Percentiles rank a stretch among this genome's conserved stretches.
Conservation (phyloP, 2,329 filamentous ascomycete species). For the Epicoccum sorghinum region DNA sequence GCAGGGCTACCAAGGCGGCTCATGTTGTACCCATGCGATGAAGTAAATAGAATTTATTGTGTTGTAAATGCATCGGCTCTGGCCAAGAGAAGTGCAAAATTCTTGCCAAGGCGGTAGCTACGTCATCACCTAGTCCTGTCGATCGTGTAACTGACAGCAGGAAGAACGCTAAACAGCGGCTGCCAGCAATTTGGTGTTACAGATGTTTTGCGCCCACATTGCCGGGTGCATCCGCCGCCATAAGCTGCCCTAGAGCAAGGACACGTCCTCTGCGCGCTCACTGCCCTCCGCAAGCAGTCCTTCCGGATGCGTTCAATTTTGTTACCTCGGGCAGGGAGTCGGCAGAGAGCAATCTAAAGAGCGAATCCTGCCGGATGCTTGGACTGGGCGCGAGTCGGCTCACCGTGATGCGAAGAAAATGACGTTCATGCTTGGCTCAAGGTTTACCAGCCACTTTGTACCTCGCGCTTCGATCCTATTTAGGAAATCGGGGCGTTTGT, state of each 20-base stretch:
- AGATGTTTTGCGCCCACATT: not conserved
- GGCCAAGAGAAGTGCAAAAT: too few relatives aligned
- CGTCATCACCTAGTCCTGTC: slow-evolving; percentile 19
- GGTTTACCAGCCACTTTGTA: slow-evolving; percentile 13
- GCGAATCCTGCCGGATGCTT: not conserved
- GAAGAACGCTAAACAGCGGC: slow-evolving; percentile 1
- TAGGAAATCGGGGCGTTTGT: slow-evolving; percentile 7
- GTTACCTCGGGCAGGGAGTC: slow-evolving; percentile 17
- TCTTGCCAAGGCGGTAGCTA: slow-evolving; percentile 17
- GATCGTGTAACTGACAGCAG: slow-evolving; percentile 20
- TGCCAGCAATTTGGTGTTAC: slow-evolving; percentile 11
- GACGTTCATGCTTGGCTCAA: slow-evolving; percentile 10
- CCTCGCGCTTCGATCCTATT: slow-evolving; percentile 16
- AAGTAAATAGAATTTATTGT: too few relatives aligned
- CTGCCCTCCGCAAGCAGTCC: not conserved
- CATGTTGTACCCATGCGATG: too few relatives aligned
- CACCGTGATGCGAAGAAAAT: slow-evolving; percentile 2
- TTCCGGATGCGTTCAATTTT: not conserved
- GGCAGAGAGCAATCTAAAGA: slow-evolving; percentile 15
- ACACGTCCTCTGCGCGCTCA: slow-evolving; percentile 10
- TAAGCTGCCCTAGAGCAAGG: slow-evolving; percentile 2
- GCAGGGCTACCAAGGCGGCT: too few relatives aligned
- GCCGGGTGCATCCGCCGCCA: slow-evolving; percentile 16
- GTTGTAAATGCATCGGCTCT: too few relatives aligned
- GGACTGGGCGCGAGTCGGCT: slow-evolving; percentile 13